Base-by-base conservation (phyloP, 2,329 filamentous ascomycete species). In the Colletotrichum sp. region DNA sequence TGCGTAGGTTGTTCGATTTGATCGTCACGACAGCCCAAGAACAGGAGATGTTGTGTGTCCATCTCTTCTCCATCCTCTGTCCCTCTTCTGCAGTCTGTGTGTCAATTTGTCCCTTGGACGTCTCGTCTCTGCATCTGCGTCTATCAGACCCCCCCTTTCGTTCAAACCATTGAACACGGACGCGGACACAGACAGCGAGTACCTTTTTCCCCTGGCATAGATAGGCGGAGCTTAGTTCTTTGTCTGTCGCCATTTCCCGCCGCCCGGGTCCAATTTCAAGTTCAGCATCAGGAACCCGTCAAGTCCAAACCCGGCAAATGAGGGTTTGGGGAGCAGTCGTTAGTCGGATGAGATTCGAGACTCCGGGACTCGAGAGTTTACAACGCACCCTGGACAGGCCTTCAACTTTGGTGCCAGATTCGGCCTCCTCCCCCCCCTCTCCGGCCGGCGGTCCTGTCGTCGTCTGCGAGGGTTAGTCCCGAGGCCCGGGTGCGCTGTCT, bases 391-490 rank as follows among this genome's bases (percentile, higher is more conserved):
- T 64, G 64, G 32, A 52, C 64, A 28, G 62, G 52, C 64, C 73
- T 76, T 73, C 70, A 73, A 73, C 59, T 65, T 70, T 72, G 57
- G 44, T 68, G 59, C 70, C 64, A 76, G 57, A 76, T 73, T 60
- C 44, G 70, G 70, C 44, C 39, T 49, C 39, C 18, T 44, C 39
- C 39, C n/a, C 18, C 18, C 18, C 39, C 18, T n/a, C 18, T 18
- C 39, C 39, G 39, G 39, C 39, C 39, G 39, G 39, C 39, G 39
- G 39, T n/a, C 39, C 39, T 49, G 9, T 49, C 39, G 39, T 49
- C 39, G 39, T 49, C 39, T 12, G 39, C 39, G 18, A 49, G 39
- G 39, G 39, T 49, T n/a, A 49, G 39, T n/a, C n/a, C 44, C 44
- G 44, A 21, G n/a, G 44, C 44, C n/a, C 44, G 44, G 44, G 44